phyloP scores from a whole-genome alignment of 805 yeast species.

The Yamadazyma sp. region DNA sequence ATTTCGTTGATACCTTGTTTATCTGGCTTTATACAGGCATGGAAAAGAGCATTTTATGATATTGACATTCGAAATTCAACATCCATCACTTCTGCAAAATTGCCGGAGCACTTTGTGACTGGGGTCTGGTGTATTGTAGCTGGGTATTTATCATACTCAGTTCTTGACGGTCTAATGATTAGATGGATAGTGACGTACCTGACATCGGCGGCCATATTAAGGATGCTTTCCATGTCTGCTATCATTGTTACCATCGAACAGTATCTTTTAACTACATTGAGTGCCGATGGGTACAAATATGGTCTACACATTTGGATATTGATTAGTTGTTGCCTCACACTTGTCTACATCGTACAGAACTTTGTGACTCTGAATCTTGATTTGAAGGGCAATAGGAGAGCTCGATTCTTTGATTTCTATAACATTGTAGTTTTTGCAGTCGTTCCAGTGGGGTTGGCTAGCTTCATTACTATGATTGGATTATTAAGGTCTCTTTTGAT shows the following conservation, averaged over 20 bases:
- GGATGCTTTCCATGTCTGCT: slow-evolving; percentile 82
- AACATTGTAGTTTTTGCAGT: slow-evolving; percentile 94
- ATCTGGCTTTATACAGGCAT: slow-evolving; percentile 48
- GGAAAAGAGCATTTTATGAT: slow-evolving; percentile 34
- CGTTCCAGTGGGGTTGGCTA: slow-evolving; percentile 95
- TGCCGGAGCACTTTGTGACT: slow-evolving; percentile 77
- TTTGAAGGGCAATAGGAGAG: slow-evolving; percentile 43
- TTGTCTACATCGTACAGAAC: slow-evolving; percentile 79
- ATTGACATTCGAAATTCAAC: slow-evolving; percentile 12
- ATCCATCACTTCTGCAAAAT: slow-evolving; percentile 57
- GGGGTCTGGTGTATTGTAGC: slow-evolving; percentile 94
- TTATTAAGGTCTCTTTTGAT: slow-evolving; percentile 73
- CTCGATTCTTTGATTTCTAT: slow-evolving; percentile 80
- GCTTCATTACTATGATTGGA: slow-evolving; percentile 89
- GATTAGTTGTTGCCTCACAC: slow-evolving; percentile 80
- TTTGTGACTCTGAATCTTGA: slow-evolving; percentile 80
- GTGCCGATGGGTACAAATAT: slow-evolving; percentile 67
- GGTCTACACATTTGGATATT: slow-evolving; percentile 89
- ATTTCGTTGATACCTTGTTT: slow-evolving; percentile 70
- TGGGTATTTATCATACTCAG: slow-evolving; percentile 78
- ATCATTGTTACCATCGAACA: slow-evolving; percentile 70
- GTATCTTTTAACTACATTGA: slow-evolving; percentile 60
- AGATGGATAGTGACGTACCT: slow-evolving; percentile 93
- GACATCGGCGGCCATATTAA: slow-evolving; percentile 80
- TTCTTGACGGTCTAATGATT: slow-evolving; percentile 84